Conservation (phyloP, 2,329 filamentous ascomycete genomes). For the Aspergillus sp. region DNA sequence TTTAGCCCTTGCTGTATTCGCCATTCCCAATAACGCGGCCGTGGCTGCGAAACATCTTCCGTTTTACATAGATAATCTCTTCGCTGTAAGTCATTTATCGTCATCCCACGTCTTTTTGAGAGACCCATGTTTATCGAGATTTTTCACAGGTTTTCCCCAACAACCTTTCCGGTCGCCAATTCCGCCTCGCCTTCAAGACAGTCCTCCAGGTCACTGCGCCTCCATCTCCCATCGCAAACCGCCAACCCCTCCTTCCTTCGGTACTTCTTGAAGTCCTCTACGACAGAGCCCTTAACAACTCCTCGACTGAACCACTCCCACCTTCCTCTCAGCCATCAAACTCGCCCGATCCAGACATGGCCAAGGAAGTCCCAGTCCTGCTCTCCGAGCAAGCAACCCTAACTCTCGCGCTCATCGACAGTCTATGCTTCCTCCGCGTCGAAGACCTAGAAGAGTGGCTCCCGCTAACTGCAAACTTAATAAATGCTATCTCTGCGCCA, state of each 20-base stretch:
- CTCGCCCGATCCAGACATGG: conserved; percentile 30
- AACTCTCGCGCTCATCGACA: conserved; percentile 74
- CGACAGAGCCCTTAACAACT: conserved; percentile 58
- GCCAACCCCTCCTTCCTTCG: conserved; percentile 75
- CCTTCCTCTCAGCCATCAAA: conserved; percentile 35
- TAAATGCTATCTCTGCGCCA: conserved; percentile 64
- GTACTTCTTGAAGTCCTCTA: conserved; percentile 76
- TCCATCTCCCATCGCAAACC: conserved; percentile 70
- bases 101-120: not conserved
- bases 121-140: not conserved
- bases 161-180: conserved; percentile 79
- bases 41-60: conserved; percentile 72
- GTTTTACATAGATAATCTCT: conserved; percentile 79
- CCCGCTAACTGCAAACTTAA: conserved; percentile 65
- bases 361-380: conserved; percentile 29
- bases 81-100: conserved; percentile 49
- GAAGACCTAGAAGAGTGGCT: conserved; percentile 78
- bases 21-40: conserved; percentile 72
- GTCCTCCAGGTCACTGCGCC: conserved; percentile 79
- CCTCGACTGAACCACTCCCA: conserved; percentile 52
- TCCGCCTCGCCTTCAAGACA: conserved; percentile 83
- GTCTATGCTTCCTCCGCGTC: conserved; percentile 71
- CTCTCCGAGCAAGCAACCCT: conserved; percentile 75
- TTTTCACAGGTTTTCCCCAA: conserved; percentile 66
- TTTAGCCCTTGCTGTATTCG: conserved; percentile 75